Conservation (phyloP, 208 protist species). For the Naegleria fowleri region DNA sequence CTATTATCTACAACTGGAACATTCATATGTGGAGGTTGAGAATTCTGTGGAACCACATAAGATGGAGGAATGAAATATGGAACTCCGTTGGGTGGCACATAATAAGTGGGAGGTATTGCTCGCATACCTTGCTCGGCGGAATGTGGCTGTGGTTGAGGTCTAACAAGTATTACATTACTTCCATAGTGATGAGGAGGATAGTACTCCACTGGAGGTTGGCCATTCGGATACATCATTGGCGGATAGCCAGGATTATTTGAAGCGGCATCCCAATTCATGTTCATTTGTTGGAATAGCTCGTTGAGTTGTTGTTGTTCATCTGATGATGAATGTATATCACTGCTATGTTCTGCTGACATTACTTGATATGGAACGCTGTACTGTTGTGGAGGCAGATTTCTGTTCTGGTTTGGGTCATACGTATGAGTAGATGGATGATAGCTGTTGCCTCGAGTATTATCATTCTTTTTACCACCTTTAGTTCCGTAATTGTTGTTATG, state of each 20-base stretch:
- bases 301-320: background rate
- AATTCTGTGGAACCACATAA: background rate
- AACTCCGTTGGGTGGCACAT: background rate
- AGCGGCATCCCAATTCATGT: background rate
- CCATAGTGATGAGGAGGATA: background rate
- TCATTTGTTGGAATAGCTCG: background rate
- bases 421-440: background rate
- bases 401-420: background rate
- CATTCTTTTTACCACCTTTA: background rate
- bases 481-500: too few relatives aligned
- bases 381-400: background rate
- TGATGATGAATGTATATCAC: background rate
- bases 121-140: background rate
- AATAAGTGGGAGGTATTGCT: background rate
- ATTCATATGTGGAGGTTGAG: background rate
- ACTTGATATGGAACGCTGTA: background rate
- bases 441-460: background rate
- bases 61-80: background rate
- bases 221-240: background rate
- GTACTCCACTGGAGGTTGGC: background rate
- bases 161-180: background rate
- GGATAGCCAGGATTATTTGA: background rate
- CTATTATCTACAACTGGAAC: background rate
- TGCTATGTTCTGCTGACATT: background rate
- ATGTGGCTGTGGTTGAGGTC: background rate